These are phyloP conservation scores for Didymella segeticola DNA, from an alignment of 2,329 filamentous ascomycete genomes.

Conservation along the genomic window DNA sequence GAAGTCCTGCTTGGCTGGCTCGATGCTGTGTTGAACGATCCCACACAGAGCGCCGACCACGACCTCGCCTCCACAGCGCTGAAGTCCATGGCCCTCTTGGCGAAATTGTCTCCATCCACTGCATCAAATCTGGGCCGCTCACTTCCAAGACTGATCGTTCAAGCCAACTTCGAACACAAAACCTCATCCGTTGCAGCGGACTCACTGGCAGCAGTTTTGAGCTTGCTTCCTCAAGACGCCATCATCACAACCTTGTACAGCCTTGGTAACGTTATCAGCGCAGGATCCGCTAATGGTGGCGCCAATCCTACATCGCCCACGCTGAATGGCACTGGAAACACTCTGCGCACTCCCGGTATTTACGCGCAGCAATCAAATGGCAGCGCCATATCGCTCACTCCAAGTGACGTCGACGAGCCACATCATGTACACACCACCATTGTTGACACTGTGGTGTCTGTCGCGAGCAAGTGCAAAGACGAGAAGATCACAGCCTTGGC, in stretches of 20 bases:
- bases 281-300: constrained; percentile 64
- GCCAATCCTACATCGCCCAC: constrained; percentile 53
- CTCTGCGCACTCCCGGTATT: constrained; percentile 46
- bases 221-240: constrained; percentile 85
- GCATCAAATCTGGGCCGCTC: constrained; percentile 79
- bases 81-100: constrained; percentile 81
- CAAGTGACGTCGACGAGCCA: constrained; percentile 79
- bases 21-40: constrained; percentile 79
- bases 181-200: constrained; percentile 81
- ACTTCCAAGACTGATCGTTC: constrained; percentile 86
- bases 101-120: constrained; percentile 73
- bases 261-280: constrained; percentile 91
- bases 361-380: constrained; percentile 63
- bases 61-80: constrained; percentile 79
- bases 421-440: constrained; percentile 81
- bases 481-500: constrained; percentile 92
- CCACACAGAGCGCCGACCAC: constrained; percentile 81
- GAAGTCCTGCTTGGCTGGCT: constrained; percentile 85
- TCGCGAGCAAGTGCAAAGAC: constrained; percentile 81
- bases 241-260: constrained; percentile 96
- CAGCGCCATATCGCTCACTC: constrained; percentile 79
- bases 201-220: constrained; percentile 81
- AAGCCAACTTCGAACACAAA: constrained; percentile 72
- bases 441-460: constrained; percentile 93
- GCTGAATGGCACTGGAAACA: constrained; percentile 58